Percentiles rank a stretch among this genome's conserved stretches.
Conservation (phyloP, 2,329 filamentous ascomycete species). For the Hypoxylon sp. region DNA sequence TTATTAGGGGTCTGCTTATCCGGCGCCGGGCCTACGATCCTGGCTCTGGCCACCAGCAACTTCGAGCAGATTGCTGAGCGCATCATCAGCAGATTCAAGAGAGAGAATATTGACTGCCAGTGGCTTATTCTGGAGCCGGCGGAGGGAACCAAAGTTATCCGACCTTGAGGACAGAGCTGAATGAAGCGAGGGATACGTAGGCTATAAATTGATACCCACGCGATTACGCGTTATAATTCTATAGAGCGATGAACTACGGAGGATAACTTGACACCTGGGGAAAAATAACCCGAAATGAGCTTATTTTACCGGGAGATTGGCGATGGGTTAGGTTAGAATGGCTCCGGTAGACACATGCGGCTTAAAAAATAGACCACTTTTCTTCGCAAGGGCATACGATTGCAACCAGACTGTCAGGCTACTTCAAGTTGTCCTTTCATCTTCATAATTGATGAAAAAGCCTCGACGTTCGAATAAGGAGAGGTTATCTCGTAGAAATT, state of each 20-base stretch:
- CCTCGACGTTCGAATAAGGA: neutral
- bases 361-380: constrained; percentile 33
- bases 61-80: constrained; percentile 88
- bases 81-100: constrained; percentile 81
- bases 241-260: constrained; percentile 9
- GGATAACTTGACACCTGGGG: constrained; percentile 3
- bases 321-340: constrained; percentile 1
- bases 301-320: constrained; percentile 24
- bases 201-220: constrained; percentile 25
- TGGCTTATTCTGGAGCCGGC: constrained; percentile 94
- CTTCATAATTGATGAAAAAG: neutral
- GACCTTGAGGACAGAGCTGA: constrained; percentile 20
- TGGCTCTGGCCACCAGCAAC: constrained; percentile 90
- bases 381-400: constrained; percentile 1
- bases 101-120: constrained; percentile 81
- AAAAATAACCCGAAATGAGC: constrained; percentile 18
- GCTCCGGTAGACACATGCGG: constrained; percentile 12
- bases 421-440: neutral
- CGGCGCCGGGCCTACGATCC: constrained; percentile 93
- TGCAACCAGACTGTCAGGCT: neutral
- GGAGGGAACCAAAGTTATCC: constrained; percentile 69
- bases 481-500: neutral
- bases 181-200: constrained; percentile 4
- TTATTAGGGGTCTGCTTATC: constrained; percentile 95
- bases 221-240: constrained; percentile 4